Percentiles rank a stretch among this genome's conserved stretches.
These are phyloP conservation scores for Wickerhamomyces chambardii DNA, from an alignment of 805 yeast genomes.

Conservation along the genomic window DNA sequence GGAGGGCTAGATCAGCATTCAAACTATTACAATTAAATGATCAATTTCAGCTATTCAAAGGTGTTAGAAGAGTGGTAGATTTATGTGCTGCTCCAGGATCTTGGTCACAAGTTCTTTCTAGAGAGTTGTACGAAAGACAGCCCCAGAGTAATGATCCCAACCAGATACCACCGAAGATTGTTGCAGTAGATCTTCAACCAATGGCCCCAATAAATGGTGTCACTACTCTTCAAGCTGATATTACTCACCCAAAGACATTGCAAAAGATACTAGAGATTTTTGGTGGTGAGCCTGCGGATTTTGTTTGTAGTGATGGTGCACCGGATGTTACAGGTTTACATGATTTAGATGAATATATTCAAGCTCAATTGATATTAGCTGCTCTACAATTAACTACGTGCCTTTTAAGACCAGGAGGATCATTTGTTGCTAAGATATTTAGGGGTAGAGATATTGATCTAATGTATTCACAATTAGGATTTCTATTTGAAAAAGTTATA, in stretches of 20 bases:
- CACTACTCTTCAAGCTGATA: conserved; percentile 88
- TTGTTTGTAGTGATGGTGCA: conserved; percentile 96
- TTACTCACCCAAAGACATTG: conserved; percentile 90
- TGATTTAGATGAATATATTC: conserved; percentile 94
- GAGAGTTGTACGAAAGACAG: conserved; percentile 43
- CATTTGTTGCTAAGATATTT: conserved; percentile 93
- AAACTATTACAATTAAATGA: conserved; percentile 86
- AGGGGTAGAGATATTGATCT: conserved; percentile 94
- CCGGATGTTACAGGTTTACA: conserved; percentile 98
- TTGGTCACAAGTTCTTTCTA: conserved; percentile 92
- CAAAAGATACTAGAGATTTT: conserved; percentile 67
- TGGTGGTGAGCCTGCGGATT: conserved; percentile 90
- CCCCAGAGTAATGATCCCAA: conserved; percentile 19
- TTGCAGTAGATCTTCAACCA: conserved; percentile 94
- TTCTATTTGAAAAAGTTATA: conserved; percentile 74
- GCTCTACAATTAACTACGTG: conserved; percentile 92
- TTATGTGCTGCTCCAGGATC: conserved; percentile 98
- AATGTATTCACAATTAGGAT: conserved; percentile 86
- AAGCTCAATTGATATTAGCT: conserved; percentile 86
- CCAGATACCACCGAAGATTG: conserved; percentile 51
- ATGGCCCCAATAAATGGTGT: conserved; percentile 96
- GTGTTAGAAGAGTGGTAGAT: conserved; percentile 81
- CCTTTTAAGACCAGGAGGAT: conserved; percentile 80
- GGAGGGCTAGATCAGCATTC: conserved; percentile 96
- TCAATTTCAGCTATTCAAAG: conserved; percentile 69